phyloP scores from a whole-genome alignment of 179 eudicot genomes.

The Patellifolia procumbens region DNA sequence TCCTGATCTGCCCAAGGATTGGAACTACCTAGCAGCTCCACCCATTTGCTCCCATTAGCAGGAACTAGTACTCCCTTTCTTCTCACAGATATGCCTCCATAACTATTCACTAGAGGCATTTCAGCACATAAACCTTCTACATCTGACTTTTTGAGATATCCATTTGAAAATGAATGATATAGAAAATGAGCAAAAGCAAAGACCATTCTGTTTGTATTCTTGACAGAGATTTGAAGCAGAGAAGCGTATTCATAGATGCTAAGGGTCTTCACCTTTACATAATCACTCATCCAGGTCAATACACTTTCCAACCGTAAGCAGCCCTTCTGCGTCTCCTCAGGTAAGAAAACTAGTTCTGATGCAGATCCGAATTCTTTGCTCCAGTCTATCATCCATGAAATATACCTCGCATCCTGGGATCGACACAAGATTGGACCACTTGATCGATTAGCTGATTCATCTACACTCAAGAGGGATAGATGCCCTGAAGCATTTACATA shows the following conservation, averaged over 20 bases:
- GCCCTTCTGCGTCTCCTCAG: constrained; percentile 36
- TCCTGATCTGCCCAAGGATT: constrained; percentile 54
- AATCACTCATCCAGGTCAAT: constrained; percentile 43
- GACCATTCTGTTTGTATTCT: constrained; percentile 27
- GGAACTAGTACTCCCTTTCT: constrained; percentile 54
- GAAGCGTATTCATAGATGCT: constrained; percentile 34
- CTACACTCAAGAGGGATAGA: constrained; percentile 37
- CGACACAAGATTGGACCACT: constrained; percentile 26
- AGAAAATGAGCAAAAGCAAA: constrained; percentile 55
- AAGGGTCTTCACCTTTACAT: constrained; percentile 29
- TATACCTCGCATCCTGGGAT: constrained; percentile 13
- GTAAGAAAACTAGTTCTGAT: constrained; percentile 34
- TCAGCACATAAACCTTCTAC: constrained; percentile 28
- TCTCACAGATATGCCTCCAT: constrained; percentile 31
- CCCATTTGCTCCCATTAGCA: constrained; percentile 70
- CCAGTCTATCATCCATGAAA: constrained; percentile 69
- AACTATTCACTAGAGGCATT: constrained; percentile 58
- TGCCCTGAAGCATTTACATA: constrained; percentile 43
- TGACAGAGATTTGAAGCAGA: constrained; percentile 21
- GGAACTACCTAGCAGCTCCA: constrained; percentile 52
- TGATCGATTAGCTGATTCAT: constrained; percentile 7
- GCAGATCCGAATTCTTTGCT: constrained; percentile 44
- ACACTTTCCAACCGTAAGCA: constrained; percentile 30
- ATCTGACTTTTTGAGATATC: constrained; percentile 26
- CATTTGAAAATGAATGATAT: constrained; percentile 32